Base-by-base conservation (phyloP, 1,139 yeast species). In the Blastobotrys illinoisensis region DNA sequence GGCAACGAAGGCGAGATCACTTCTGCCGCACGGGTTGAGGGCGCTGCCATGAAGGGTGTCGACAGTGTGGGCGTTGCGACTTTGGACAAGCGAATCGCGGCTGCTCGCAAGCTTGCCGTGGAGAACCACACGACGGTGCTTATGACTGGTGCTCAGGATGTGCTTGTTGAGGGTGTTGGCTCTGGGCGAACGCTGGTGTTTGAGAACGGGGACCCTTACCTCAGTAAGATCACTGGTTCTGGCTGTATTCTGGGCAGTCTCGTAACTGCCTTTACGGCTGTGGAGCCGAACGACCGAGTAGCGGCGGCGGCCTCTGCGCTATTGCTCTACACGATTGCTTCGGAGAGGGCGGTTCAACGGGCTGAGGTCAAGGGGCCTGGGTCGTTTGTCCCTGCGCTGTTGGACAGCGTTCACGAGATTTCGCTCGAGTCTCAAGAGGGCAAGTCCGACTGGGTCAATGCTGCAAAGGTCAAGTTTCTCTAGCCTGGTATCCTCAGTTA, bases 1-100 rank as follows among this genome's bases (percentile, higher is more conserved):
- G 97, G 97, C 1, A 91, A 91, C 65, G 79, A 82, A 11, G 90
- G 95, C n/a, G 98, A 91, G 64, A 86, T 91, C 13, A 66, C 78
- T 57, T 73, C 81, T 0, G 67, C 79, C 11, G 78, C 80, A 1
- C 64, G 73, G 1, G 68, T 69, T 3, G 60, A 58, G 1, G 68
- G 67, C 1, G 67, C 70, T 0, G 66, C 72, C 32, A 86, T 86
- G 91, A 78, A 81, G 58, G 97, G 97, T 9, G 70, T 67, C 0
- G 71, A 67, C 54, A 60, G 64, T 28, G 78, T 77, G 0, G 66
- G 71, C 0, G 63, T 73, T 2, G 53, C 58, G 1, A 66, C 69
- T n/a, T 68, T 73, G 2, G 66, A 69, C 4, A 67, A 57, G 2
- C 60, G 63, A 21, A 40, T 58, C 5, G 48, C 49, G 32, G 59